These are phyloP conservation scores for Penicillium ucsense DNA, from an alignment of 495 filamentous ascomycete species.

Conservation along the genomic window DNA sequence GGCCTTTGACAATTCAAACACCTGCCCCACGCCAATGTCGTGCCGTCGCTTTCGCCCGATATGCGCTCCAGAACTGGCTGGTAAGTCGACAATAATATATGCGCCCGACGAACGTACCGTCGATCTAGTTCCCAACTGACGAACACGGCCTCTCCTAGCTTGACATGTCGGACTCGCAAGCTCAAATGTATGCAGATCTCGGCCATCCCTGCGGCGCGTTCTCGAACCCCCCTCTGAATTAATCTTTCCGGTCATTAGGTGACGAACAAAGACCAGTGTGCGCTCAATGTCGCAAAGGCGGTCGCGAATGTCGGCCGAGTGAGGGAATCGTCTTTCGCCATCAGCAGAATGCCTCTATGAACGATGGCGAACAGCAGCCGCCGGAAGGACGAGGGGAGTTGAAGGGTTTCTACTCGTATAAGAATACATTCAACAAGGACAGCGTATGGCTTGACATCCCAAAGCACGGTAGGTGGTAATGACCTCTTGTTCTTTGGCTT, in stretches of 20 bases:
- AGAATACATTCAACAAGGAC: constrained; percentile 54
- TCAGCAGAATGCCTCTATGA: constrained; percentile 68
- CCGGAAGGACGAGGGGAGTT: constrained; percentile 36
- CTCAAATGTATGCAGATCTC: constrained; percentile 42
- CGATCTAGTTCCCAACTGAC: background rate
- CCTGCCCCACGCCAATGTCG: constrained; percentile 18
- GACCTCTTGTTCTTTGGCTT: background rate
- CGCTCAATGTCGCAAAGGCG: constrained; percentile 50
- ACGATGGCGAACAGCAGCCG: constrained; percentile 30
- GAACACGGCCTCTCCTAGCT: constrained; percentile 21
- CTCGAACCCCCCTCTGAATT: constrained; percentile 6
- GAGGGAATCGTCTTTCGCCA: constrained; percentile 59
- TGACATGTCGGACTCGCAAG: constrained; percentile 55
- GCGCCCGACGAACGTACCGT: background rate
- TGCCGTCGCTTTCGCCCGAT: constrained; percentile 25
- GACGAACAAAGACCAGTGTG: constrained; percentile 50
- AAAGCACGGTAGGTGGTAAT: constrained; percentile 32
- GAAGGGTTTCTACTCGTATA: constrained; percentile 60
- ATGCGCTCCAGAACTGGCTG: constrained; percentile 47
- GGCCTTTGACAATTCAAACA: background rate
- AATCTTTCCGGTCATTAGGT: constrained; percentile 11
- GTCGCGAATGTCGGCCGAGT: constrained; percentile 50
- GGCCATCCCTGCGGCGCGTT: background rate
- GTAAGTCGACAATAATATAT: constrained; percentile 18
- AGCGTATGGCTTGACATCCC: constrained; percentile 57